Conservation (phyloP, 2,329 filamentous ascomycete species). For the Microsporum audouinii region DNA sequence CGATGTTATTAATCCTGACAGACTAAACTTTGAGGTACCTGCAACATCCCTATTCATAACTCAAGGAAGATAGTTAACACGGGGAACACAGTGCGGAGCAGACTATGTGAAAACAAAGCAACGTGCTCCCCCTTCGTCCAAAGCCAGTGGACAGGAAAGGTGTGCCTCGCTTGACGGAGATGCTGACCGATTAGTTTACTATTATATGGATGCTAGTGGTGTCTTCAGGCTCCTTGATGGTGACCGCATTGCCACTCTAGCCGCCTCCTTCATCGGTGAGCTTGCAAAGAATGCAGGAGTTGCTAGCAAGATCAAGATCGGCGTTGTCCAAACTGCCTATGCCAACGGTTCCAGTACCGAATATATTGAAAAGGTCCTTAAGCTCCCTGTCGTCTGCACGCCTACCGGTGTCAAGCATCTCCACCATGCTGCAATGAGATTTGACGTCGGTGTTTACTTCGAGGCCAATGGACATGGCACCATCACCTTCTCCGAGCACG, state of each 20-base stretch:
- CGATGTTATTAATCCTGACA: conserved; percentile 78
- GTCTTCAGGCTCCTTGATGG: conserved; percentile 90
- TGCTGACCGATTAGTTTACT: conserved; percentile 90
- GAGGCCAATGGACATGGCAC: conserved; percentile 98
- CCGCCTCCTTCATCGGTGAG: conserved; percentile 85
- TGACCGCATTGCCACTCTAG: conserved; percentile 89
- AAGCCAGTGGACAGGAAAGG: conserved; percentile 62
- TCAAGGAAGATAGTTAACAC: conserved; percentile 14
- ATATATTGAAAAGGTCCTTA: conserved; percentile 78
- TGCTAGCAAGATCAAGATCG: conserved; percentile 70
- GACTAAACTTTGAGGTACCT: conserved; percentile 71
- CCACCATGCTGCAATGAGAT: conserved; percentile 89
- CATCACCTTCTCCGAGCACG: conserved; percentile 80
- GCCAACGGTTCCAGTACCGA: conserved; percentile 91
- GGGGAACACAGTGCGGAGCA: conserved; percentile 60
- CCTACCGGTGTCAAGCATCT: conserved; percentile 95
- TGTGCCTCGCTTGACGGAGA: conserved; percentile 91
- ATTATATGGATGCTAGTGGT: conserved; percentile 71
- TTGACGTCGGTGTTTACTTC: conserved; percentile 95
- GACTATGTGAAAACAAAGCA: conserved; percentile 98
- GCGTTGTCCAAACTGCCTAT: conserved; percentile 94
- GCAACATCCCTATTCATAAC: not conserved
- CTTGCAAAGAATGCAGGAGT: conserved; percentile 71
- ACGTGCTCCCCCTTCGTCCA: conserved; percentile 71
- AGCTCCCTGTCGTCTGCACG: conserved; percentile 83